phyloP scores from a whole-genome alignment of 176 grass and related monocot species.

The Lolium perenne region DNA sequence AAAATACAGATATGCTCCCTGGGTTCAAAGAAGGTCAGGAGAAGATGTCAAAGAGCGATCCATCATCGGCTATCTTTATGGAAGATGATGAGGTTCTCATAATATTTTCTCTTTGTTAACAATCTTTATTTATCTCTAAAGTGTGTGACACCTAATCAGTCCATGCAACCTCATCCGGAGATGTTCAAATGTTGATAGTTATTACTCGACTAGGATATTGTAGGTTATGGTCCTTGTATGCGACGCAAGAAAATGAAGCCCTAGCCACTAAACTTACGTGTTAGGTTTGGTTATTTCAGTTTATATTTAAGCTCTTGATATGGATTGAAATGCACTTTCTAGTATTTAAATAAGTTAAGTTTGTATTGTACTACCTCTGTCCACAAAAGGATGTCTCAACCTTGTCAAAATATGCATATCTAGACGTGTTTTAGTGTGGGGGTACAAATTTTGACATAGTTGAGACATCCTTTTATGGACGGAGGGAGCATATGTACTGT shows the following conservation, averaged over 20 bases:
- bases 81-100: conserved; percentile 85
- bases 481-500: too few species aligned
- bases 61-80: conserved; percentile 83
- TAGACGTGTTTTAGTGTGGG: too few species aligned
- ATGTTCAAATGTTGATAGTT: neutral
- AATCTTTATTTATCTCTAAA: neutral
- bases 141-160: conserved; percentile 13
- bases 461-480: too few species aligned
- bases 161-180: neutral
- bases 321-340: neutral
- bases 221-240: neutral
- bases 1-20: conserved; percentile 78
- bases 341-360: neutral
- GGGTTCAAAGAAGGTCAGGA: conserved; percentile 89
- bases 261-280: neutral
- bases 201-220: conserved; percentile 13
- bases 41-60: conserved; percentile 97
- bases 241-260: conserved; percentile 1
- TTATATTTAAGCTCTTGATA: neutral
- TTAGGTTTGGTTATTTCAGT: neutral
- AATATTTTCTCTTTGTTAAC: neutral
- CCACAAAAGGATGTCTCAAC: too few species aligned
- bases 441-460: too few species aligned
- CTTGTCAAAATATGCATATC: too few species aligned
- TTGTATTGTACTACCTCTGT: too few species aligned